Evolutionary conservation across 768 basidiomycete species (phyloP), one percentile per base, ranked within the genome.

Genomic region (Strobilomyces echinocephalus): DNA sequence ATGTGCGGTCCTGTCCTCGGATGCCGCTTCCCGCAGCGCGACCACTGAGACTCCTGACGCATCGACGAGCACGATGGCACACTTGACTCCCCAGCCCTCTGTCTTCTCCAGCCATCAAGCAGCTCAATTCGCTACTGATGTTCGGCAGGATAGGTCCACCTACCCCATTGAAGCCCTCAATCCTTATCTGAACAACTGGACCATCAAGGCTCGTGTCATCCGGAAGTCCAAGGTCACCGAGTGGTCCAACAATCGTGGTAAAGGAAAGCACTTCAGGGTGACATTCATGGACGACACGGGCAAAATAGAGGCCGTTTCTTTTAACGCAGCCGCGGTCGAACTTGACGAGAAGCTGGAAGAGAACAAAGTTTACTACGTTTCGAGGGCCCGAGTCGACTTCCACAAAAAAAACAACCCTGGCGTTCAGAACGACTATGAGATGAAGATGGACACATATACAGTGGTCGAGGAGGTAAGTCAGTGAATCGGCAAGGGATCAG

Each of bases 151-250:
- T 24, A 69, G 67, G 34, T 62, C 65, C 12, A 68, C 85, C 31
- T 85, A 85, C 69, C 95, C 95, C 2, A 98, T 99, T 59, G 95
- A 97, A 67, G 88, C 85, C 6, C 80, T 98, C 42, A 94, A 89
- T 64, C 95, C 95, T 10, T 98, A 97, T 63, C 92, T 95, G 71
- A 97, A 95, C 74, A 91, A 91, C 70, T 99, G 97, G 97, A 94
- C 91, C 10, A 95, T 98, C 77, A 94, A 92, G 68, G 95, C 92
- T 30, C 87, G 92, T 39, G 91, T 97, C 46, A 88, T 84, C 12
- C 82, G 88, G 57, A 97, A 95, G 69, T 82, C 83, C 1, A 95
- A 97, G 0, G 83, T 98, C 64, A 87, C 82, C 60, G 80, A 81
- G n/a, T 99, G 87, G 83, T 87, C 88, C 5, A 98, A 95, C 68